Conservation (phyloP, 2,329 filamentous ascomycete genomes). For the Pyrenophora tritici-repentis region DNA sequence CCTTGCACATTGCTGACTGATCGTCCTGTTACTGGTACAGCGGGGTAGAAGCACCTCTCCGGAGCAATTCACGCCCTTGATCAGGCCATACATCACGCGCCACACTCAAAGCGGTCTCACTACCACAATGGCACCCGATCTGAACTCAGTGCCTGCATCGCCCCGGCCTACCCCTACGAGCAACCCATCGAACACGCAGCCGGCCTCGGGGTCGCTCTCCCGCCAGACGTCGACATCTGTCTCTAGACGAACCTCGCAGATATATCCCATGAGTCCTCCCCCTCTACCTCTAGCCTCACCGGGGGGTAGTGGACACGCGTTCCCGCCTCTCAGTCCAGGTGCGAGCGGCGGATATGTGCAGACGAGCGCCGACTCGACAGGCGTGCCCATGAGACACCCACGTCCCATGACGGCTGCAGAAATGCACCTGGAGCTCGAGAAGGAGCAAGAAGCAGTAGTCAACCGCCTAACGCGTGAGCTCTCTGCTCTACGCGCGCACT, state of each 20-base stretch:
- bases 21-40: constrained; percentile 3
- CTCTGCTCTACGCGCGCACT: constrained; percentile 74
- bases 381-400: constrained; percentile 78
- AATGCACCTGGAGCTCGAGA: constrained; percentile 86
- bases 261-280: constrained; percentile 54
- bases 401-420: constrained; percentile 86
- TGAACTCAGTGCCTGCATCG: constrained; percentile 52
- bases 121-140: constrained; percentile 54
- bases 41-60: constrained; percentile 10
- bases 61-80: neutral
- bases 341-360: constrained; percentile 26
- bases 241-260: constrained; percentile 48
- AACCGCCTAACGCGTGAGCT: constrained; percentile 93
- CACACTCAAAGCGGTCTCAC: constrained; percentile 4
- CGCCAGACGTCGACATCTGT: constrained; percentile 31
- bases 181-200: constrained; percentile 22
- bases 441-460: constrained; percentile 93
- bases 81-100: constrained; percentile 12
- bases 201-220: constrained; percentile 34
- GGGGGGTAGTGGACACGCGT: constrained; percentile 38
- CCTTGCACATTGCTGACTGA: neutral
- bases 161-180: constrained; percentile 33
- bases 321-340: constrained; percentile 46
- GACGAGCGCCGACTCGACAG: constrained; percentile 51
- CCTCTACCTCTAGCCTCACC: constrained; percentile 49